Evolutionary conservation across 441 rosid species (phyloP), one percentile per base, ranked within the genome.

Genomic region (Pelargonium australe): DNA sequence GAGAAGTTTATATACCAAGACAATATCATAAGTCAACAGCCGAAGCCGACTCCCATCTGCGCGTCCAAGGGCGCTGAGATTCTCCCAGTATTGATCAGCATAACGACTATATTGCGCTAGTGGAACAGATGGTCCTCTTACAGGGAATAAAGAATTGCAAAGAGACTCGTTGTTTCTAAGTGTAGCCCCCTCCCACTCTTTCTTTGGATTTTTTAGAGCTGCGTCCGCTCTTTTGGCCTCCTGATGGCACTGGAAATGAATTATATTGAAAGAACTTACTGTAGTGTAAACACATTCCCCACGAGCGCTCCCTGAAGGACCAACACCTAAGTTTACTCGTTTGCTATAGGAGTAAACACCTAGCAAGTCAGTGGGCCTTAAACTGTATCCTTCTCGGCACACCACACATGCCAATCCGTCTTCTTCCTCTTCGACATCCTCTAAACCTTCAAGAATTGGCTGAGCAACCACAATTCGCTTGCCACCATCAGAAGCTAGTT

Each of bases 141-240:
- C 84, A 51, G 99, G 99, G 82, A 96, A 96, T 31, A 96, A 83
- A 49, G 99, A 89, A 82, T 94, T 96, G 87, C 99, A 96, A 65
- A 94, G 99, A 67, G 96, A 96, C 80, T 87, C 99, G 45, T 94
- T 96, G 85, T 96, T 96, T 72, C 99, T 86, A 41, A 92, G 88
- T 58, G 97, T 84, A 67, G 99, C 99, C 61, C 99, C 99, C 77
- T 94, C 99, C 99, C 99, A 96, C 86, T 96, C 99, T 86, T 96
- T 96, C 89, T 96, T 96, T 9, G 99, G 99, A 78, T 74, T 96
- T 84, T n/a, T 91, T 71, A 92, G 89, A 68, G 92, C 95, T 69
- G 99, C 89, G 73, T 96, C 99, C 1, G 99, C 99, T 82, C 98
- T 85, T 81, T 94, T 96, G 17, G 99, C 99, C 78, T 96, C 99